Percentiles rank a stretch among this genome's conserved stretches.
Conservation (phyloP, 371 early-diverging fungal species). For the Chytridium lagenaria region DNA sequence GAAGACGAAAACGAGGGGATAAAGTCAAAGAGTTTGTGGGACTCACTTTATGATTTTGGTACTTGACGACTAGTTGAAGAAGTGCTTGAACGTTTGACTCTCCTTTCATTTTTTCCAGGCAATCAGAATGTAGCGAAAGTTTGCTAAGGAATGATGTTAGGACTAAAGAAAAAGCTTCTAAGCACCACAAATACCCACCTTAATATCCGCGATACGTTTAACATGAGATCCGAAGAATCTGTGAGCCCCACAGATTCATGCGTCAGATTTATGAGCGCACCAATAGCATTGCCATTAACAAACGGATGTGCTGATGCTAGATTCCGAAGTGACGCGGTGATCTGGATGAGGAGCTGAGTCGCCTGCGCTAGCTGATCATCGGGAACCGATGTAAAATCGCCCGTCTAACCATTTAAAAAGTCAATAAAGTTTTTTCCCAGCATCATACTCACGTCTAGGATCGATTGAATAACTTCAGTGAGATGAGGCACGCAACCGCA, state of each 20-base stretch:
- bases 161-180: not conserved
- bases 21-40: not conserved
- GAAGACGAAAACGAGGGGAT: not conserved
- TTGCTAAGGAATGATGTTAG: slow-evolving; percentile 23
- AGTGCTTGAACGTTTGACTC: slow-evolving; percentile 4
- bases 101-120: slow-evolving; percentile 25
- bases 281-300: not conserved
- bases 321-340: slow-evolving; percentile 39
- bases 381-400: not conserved
- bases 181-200: slow-evolving; percentile 30
- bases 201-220: slow-evolving; percentile 36
- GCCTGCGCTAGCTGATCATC: slow-evolving; percentile 16
- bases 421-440: not conserved
- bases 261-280: slow-evolving; percentile 1
- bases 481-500: slow-evolving; percentile 1
- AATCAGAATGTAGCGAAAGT: slow-evolving; percentile 30
- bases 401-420: slow-evolving; percentile 11
- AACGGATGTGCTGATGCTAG: slow-evolving; percentile 5
- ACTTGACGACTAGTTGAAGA: slow-evolving; percentile 26
- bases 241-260: slow-evolving; percentile 17
- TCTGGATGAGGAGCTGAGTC: slow-evolving; percentile 33
- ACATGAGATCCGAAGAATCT: slow-evolving; percentile 38
- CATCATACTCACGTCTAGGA: not conserved
- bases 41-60: slow-evolving; percentile 35
- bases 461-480: not conserved